Percentiles rank a stretch among this genome's conserved stretches.
Evolutionary conservation across 176 grass and related monocot species (phyloP).

Genomic region (Pharus latifolius): DNA sequence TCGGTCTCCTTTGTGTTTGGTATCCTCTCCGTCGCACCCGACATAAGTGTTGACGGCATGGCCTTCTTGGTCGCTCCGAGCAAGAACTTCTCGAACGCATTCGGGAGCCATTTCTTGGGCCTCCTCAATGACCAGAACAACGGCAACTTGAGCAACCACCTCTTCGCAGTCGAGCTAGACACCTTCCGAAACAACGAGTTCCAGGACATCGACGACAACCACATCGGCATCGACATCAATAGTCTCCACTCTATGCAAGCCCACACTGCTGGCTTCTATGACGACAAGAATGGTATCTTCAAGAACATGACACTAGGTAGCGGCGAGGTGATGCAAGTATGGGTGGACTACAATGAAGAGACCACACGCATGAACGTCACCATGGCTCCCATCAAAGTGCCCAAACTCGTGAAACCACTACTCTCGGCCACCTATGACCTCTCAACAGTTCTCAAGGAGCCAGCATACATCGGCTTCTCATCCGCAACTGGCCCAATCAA

Average conservation of each 20-base stretch:
- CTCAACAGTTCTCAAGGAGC: neutral
- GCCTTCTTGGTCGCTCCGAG: neutral
- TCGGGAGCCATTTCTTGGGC: neutral
- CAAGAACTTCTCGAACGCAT: neutral
- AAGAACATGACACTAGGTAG: neutral
- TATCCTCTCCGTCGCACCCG: neutral
- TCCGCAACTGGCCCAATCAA: neutral
- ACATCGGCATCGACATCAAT: constrained; percentile 18
- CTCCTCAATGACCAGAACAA: neutral
- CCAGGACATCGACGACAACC: constrained; percentile 13
- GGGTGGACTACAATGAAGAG: constrained; percentile 9
- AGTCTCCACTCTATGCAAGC: neutral
- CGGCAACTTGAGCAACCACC: neutral
- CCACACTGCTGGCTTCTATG: neutral
- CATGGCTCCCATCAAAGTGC: neutral
- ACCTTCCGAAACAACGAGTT: neutral
- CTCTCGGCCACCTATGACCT: neutral
- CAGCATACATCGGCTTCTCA: neutral
- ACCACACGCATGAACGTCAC: neutral
- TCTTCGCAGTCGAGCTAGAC: constrained; percentile 11
- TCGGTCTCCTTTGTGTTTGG: constrained; percentile 20
- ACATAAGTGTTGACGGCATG: neutral
- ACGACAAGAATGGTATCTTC: neutral
- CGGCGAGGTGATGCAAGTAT: constrained; percentile 7
- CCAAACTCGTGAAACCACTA: constrained; percentile 12